A percentile compares a stretch with the other conserved stretches of the same genome.
Evolutionary conservation across 2,329 filamentous ascomycete genomes (phyloP).

Genomic region (Phaeophleospora eucalypticola): DNA sequence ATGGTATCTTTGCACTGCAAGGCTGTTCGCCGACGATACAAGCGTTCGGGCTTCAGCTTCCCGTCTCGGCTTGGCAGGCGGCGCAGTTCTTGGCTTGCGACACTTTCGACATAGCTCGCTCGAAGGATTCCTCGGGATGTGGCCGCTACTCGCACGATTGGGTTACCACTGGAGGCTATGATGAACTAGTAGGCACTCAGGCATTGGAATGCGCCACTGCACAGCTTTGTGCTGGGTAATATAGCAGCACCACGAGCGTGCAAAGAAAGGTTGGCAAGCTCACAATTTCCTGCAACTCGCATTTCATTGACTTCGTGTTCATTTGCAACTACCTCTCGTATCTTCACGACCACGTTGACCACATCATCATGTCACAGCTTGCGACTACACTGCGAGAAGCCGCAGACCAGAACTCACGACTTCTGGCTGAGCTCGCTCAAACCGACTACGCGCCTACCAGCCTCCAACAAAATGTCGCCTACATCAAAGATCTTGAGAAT

Average conservation of each 20-base stretch:
- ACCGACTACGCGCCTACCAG: constrained; percentile 49
- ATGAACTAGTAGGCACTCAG: neutral
- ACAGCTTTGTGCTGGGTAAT: neutral
- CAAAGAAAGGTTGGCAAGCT: neutral
- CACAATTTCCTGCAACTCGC: neutral
- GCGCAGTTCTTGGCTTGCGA: constrained; percentile 6
- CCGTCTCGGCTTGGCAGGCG: neutral
- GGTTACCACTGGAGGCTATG: neutral
- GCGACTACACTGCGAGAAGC: constrained; percentile 16
- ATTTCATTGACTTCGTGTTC: too few species aligned
- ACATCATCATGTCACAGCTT: constrained; percentile 16
- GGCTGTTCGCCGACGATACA: neutral
- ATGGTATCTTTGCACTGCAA: neutral
- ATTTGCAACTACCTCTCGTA: neutral
- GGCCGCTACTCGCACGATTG: neutral
- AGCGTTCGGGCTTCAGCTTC: neutral
- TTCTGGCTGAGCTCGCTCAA: constrained; percentile 46
- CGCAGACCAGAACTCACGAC: constrained; percentile 29
- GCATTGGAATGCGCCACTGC: neutral
- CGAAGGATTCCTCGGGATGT: neutral
- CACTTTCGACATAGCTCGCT: too few species aligned
- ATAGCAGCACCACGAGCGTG: neutral
- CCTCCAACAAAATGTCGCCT: constrained; percentile 44
- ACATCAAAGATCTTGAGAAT: constrained; percentile 45
- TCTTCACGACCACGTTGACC: neutral